Evolutionary conservation across 2,329 filamentous ascomycete species (phyloP).

Genomic region (Colletotrichum sp.): DNA sequence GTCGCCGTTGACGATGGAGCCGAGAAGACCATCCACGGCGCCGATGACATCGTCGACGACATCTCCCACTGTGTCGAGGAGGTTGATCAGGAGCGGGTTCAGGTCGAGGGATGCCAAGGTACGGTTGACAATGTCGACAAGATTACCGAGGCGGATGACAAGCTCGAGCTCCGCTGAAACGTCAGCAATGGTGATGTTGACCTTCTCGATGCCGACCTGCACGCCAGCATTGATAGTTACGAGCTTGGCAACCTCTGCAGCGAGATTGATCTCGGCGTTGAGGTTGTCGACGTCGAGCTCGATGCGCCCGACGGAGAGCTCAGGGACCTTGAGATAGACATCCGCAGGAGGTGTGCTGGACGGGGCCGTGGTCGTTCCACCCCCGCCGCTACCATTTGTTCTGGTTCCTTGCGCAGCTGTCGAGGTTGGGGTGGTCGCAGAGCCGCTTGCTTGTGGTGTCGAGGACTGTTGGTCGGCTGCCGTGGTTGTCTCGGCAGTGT

Average conservation of each 20-base stretch:
- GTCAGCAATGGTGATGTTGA: constrained; percentile 67
- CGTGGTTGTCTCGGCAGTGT: constrained; percentile 11
- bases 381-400: constrained; percentile 24
- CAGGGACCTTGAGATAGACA: constrained; percentile 61
- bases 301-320: constrained; percentile 63
- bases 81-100: constrained; percentile 63
- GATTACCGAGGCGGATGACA: constrained; percentile 62
- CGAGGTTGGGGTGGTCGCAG: constrained; percentile 13
- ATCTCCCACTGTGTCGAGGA: constrained; percentile 58
- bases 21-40: constrained; percentile 63
- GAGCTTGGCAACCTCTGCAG: constrained; percentile 63
- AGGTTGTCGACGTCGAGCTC: constrained; percentile 66
- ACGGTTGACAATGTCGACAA: constrained; percentile 66
- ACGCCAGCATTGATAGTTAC: constrained; percentile 61
- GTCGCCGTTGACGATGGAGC: constrained; percentile 61
- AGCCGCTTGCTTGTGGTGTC: constrained; percentile 19
- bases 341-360: constrained; percentile 51
- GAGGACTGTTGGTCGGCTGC: constrained; percentile 13
- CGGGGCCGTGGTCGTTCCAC: constrained; percentile 24
- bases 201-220: constrained; percentile 50
- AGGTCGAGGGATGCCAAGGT: constrained; percentile 64
- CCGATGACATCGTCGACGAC: constrained; percentile 59
- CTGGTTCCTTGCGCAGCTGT: constrained; percentile 20
- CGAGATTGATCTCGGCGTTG: constrained; percentile 63
- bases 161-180: constrained; percentile 64